Evolutionary conservation across 306 rosid species (phyloP).

Genomic region (Castanea sativa): DNA sequence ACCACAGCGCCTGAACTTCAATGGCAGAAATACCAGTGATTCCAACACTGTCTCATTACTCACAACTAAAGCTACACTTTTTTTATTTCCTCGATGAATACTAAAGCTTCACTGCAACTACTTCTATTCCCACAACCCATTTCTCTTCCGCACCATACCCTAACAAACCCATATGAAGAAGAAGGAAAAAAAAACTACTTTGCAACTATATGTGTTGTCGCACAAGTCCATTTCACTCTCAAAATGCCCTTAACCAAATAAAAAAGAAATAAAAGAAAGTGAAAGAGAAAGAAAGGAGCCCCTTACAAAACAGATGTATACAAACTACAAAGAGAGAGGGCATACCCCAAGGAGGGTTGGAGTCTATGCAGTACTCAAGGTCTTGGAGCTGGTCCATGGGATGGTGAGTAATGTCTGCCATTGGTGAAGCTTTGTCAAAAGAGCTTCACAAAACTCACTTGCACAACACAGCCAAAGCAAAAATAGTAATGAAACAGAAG

Average conservation of each 20-base stretch:
- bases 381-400: constrained; percentile 99
- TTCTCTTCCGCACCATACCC: not conserved
- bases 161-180: not conserved
- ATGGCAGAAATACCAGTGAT: not conserved
- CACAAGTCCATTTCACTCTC: constrained; percentile 14
- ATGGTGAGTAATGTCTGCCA: constrained; percentile 91
- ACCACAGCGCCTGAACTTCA: constrained; percentile 12
- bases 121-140: constrained; percentile 5
- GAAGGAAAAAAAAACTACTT: not conserved
- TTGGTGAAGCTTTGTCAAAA: constrained; percentile 45
- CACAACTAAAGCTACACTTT: not conserved
- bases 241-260: not conserved
- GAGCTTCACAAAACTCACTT: constrained; percentile 22
- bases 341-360: constrained; percentile 97
- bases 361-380: constrained; percentile 98
- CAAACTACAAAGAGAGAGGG: not conserved
- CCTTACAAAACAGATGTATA: not conserved
- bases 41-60: not conserved
- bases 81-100: no score
- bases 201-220: constrained; percentile 9
- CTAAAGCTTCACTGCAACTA: not conserved
- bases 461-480: constrained; percentile 23
- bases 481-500: constrained; percentile 16
- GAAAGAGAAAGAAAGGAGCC: constrained; percentile 5
- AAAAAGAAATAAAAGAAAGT: not conserved